Base-by-base conservation (phyloP, 1,284 basidiomycete genomes). In the Irpex sp. region DNA sequence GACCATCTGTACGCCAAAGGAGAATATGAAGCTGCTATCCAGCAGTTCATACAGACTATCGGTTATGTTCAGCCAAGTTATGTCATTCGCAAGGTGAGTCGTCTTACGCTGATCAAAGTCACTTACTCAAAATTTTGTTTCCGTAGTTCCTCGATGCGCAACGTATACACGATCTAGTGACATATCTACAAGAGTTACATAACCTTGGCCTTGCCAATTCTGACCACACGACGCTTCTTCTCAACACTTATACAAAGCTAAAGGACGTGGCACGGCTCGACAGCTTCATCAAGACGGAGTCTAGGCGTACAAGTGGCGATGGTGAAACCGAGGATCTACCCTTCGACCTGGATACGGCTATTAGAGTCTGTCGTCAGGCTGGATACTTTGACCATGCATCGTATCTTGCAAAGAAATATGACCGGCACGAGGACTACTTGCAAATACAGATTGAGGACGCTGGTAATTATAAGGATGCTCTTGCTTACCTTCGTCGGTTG, bases 171-270 rank as follows among this genome's bases (percentile, higher is more conserved):
- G 95, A 96, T 71, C 89, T 99, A 58, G 95, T 94, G 13, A 93
- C 92, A 1, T 99, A 98, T 74, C 83, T 99, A 1, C 95, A 99
- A 82, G 96, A 97, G 73, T 81, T 99, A 0, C 97, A 99, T 71
- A 82, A 92, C 1, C 82, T 89, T 0, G 92, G 92, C 0, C 85
- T 97, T 3, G 97, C 97, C 8, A 98, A 97, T 70, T 89, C 95
- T 0, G 97, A 99, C 69, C 97, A 98, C 73, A 99, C 96, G 0
- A 99, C 97, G 0, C 86, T 99, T 1, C 83, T 97, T 3, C 84
- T 97, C 21, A 97, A 97, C 73, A 97, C 96, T 39, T 99, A 98
- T 75, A 97, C 97, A 54, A 99, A 99, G 74, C 88, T 97, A 15
- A 95, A 95, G 65, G 96, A 99, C 69, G 89, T 95, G 13, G 78